phyloP scores from a whole-genome alignment of 495 filamentous ascomycete species.

The Neurospora sublineolata region DNA sequence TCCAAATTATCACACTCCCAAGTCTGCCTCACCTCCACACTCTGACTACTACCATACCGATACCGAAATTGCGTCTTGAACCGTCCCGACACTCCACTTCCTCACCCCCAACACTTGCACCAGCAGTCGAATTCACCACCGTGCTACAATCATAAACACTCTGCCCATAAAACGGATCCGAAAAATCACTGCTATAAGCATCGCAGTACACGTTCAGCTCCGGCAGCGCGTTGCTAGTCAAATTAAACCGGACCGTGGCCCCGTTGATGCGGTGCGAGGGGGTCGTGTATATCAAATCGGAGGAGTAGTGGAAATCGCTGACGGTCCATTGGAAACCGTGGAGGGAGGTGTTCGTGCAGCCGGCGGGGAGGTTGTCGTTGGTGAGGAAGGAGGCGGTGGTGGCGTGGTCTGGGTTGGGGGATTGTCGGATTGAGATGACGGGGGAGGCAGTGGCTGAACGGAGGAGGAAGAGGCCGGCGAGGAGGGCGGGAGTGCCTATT shows the following conservation, averaged over 20 bases:
- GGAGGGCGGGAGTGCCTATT: neutral
- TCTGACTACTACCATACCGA: neutral
- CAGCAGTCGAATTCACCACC: neutral
- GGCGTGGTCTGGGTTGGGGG: neutral
- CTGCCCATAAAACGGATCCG: neutral
- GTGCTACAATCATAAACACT: neutral
- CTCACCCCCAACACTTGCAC: neutral
- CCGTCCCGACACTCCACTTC: neutral
- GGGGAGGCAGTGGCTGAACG: neutral
- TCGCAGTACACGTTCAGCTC: neutral
- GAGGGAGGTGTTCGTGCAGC: constrained; percentile 3
- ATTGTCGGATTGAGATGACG: neutral
- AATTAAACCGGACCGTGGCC: constrained; percentile 7
- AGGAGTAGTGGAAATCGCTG: constrained; percentile 6
- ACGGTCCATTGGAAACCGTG: constrained; percentile 2
- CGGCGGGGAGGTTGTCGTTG: neutral
- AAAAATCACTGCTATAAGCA: neutral
- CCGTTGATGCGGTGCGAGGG: constrained; percentile 4
- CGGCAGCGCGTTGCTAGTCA: constrained; percentile 9
- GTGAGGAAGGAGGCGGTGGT: neutral
- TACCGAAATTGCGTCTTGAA: neutral
- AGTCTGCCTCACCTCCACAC: neutral
- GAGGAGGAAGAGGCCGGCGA: neutral
- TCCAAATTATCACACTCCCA: neutral
- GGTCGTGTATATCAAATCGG: constrained; percentile 1